Evolutionary conservation across 2,329 filamentous ascomycete genomes (phyloP).

Genomic region (Trichoderma aggressivum): DNA sequence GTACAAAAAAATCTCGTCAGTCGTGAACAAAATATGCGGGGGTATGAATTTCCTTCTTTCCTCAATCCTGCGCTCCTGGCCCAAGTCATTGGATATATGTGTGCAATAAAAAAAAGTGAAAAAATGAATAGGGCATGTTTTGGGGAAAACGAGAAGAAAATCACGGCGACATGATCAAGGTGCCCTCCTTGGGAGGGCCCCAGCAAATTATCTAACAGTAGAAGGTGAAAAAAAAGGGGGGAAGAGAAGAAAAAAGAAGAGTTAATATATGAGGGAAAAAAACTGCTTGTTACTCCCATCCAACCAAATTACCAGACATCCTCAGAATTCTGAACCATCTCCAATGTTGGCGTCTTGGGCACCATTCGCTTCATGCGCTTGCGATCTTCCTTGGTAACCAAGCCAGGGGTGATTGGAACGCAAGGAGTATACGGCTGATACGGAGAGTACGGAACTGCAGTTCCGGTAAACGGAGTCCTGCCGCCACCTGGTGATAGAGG

Average conservation of each 20-base stretch:
- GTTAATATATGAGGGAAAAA: neutral
- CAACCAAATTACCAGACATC: slow-evolving; percentile 56
- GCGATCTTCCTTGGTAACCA: slow-evolving; percentile 68
- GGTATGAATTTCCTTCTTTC: slow-evolving; percentile 11
- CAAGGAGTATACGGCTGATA: slow-evolving; percentile 77
- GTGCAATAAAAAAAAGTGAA: neutral
- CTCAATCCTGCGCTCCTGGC: slow-evolving; percentile 8
- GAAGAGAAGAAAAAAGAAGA: neutral
- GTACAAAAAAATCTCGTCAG: slow-evolving; percentile 13
- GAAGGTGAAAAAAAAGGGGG: neutral
- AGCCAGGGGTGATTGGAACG: slow-evolving; percentile 71
- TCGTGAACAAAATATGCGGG: slow-evolving; percentile 9
- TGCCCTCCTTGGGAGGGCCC: slow-evolving; percentile 19
- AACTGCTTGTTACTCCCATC: neutral
- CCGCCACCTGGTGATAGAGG: slow-evolving; percentile 54
- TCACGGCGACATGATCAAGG: slow-evolving; percentile 27
- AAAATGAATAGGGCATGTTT: neutral
- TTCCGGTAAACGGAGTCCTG: slow-evolving; percentile 60
- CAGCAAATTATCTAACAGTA: slow-evolving; percentile 27
- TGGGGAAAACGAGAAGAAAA: slow-evolving; percentile 13
- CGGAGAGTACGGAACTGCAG: slow-evolving; percentile 67
- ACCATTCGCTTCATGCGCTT: slow-evolving; percentile 65
- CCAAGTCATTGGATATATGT: slow-evolving; percentile 8
- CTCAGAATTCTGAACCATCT: slow-evolving; percentile 59
- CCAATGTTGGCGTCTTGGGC: slow-evolving; percentile 59